Evolutionary conservation across 2,329 filamentous ascomycete genomes (phyloP).

Genomic region (Sporothrix curviconia): DNA sequence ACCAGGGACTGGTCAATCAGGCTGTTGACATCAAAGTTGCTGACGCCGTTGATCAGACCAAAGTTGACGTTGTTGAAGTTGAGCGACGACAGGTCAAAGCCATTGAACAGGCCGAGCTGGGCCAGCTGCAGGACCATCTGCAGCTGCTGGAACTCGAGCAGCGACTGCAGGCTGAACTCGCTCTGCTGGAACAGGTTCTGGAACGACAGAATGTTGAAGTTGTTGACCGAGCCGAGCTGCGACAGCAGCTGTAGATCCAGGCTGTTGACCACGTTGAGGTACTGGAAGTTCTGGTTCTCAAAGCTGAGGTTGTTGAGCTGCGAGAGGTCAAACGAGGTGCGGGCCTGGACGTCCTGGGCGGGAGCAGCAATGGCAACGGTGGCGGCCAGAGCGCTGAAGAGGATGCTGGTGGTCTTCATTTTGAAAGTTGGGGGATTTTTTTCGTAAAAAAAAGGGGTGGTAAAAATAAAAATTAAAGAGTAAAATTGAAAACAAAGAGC

Average conservation of each 20-base stretch:
- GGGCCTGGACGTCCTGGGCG: slow-evolving; percentile 31
- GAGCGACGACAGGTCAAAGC: slow-evolving; percentile 25
- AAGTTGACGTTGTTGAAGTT: slow-evolving; percentile 21
- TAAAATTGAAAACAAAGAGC: slow-evolving; percentile 33
- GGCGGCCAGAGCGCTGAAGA: slow-evolving; percentile 40
- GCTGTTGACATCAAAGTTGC: slow-evolving; percentile 24
- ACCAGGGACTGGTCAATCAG: slow-evolving; percentile 21
- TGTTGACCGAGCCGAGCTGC: slow-evolving; percentile 36
- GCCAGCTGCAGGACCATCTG: slow-evolving; percentile 25
- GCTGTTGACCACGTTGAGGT: slow-evolving; percentile 41
- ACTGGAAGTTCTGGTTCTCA: slow-evolving; percentile 37
- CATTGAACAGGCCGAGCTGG: slow-evolving; percentile 23
- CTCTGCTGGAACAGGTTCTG: slow-evolving; percentile 29
- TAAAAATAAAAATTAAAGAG: slow-evolving; percentile 8
- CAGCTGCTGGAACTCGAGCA: slow-evolving; percentile 22
- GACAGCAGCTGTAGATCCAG: slow-evolving; percentile 39
- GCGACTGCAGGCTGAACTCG: slow-evolving; percentile 16
- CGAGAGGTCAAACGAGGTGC: slow-evolving; percentile 33
- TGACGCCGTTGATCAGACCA: slow-evolving; percentile 23
- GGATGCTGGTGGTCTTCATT: slow-evolving; percentile 44
- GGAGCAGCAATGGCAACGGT: slow-evolving; percentile 37
- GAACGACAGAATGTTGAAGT: slow-evolving; percentile 40
- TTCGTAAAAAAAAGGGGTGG: neutral
- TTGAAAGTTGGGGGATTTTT: slow-evolving; percentile 30
- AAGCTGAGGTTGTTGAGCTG: slow-evolving; percentile 36